These are phyloP conservation scores for Lasiodiplodia citricola DNA, from an alignment of 2,329 filamentous ascomycete species.

Conservation along the genomic window DNA sequence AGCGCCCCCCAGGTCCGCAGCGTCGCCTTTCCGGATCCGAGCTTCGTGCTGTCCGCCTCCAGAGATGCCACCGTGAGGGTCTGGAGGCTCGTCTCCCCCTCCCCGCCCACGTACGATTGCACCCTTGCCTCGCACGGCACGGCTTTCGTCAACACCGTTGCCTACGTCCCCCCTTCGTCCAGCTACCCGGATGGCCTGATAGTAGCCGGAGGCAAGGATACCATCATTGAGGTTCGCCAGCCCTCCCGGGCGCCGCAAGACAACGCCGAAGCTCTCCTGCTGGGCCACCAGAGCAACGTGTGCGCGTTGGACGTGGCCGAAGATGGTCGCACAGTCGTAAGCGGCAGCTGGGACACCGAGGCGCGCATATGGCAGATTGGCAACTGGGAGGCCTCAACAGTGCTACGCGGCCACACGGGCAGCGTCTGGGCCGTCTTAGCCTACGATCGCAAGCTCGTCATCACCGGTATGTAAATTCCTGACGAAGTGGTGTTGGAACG, in stretches of 20 bases:
- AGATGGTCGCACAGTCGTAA: constrained; percentile 76
- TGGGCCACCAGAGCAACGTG: constrained; percentile 87
- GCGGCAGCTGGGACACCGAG: constrained; percentile 91
- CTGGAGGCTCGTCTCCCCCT: constrained; percentile 73
- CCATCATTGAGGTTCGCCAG: constrained; percentile 87
- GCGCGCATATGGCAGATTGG: constrained; percentile 85
- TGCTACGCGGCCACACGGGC: constrained; percentile 76
- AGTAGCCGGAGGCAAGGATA: constrained; percentile 87
- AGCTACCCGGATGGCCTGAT: constrained; percentile 79
- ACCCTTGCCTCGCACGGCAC: constrained; percentile 80
- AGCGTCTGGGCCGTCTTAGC: constrained; percentile 92
- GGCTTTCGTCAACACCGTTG: constrained; percentile 85
- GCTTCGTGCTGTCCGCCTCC: constrained; percentile 81
- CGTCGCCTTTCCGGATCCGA: constrained; percentile 76
- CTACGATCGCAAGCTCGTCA: constrained; percentile 76
- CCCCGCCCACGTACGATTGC: constrained; percentile 75
- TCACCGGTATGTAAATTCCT: constrained; percentile 63
- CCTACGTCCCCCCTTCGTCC: constrained; percentile 73
- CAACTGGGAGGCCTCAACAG: constrained; percentile 78
- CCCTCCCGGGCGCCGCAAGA: constrained; percentile 70
- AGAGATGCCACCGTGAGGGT: constrained; percentile 88
- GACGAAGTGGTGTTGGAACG: neutral
- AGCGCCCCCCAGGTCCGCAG: constrained; percentile 74
- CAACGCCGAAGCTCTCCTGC: constrained; percentile 81
- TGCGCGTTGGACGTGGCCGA: constrained; percentile 82